Evolutionary conservation across 768 basidiomycete genomes (phyloP).

Genomic region (Suillus variegatus): DNA sequence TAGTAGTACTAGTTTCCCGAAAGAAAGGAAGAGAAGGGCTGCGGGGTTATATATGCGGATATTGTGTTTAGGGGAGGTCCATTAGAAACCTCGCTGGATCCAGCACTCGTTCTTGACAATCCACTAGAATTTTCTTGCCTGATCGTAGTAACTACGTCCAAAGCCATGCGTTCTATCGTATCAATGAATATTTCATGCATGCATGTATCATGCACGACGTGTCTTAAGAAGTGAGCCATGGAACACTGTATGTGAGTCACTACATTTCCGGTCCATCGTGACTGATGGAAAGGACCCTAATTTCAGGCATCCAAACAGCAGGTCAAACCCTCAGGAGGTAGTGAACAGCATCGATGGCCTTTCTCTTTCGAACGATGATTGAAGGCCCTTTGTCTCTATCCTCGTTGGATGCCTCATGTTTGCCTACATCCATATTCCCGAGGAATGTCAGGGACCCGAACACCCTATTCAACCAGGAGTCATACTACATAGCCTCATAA

Average conservation of each 20-base stretch:
- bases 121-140: background rate
- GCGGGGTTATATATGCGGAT: constrained; percentile 1
- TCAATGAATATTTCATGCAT: background rate
- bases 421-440: background rate
- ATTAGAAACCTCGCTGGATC: background rate
- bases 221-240: background rate
- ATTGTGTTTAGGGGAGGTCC: constrained; percentile 4
- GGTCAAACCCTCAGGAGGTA: background rate
- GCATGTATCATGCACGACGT: background rate
- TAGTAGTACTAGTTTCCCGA: background rate
- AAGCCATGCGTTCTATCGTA: background rate
- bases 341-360: background rate
- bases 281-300: background rate
- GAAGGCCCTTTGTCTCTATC: background rate
- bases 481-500: no score
- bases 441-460: no score
- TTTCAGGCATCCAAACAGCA: background rate
- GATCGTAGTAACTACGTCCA: background rate
- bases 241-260: background rate
- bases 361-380: background rate
- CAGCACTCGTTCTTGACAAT: background rate
- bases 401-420: constrained; percentile 2
- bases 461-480: no score
- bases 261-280: background rate
- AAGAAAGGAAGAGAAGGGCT: background rate